Conservation (phyloP, 192 early-diverging fungal genomes). For the Globomyces pollinis-pini region DNA sequence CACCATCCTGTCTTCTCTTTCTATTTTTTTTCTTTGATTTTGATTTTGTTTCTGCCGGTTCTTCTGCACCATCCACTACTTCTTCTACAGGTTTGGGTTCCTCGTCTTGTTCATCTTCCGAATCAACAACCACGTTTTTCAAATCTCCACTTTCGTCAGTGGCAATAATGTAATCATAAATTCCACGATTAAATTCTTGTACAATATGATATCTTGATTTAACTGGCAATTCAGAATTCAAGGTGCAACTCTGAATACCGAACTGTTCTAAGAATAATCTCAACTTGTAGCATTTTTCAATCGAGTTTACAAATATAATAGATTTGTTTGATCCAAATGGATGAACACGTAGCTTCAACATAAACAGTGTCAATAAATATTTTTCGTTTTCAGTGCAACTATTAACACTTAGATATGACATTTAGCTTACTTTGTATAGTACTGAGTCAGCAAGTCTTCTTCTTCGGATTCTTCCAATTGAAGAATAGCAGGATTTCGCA, state of each 20-base stretch:
- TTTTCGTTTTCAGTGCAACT: constrained; percentile 74
- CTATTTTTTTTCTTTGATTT: constrained; percentile 23
- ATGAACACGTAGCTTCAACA: constrained; percentile 73
- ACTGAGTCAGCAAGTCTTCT: constrained; percentile 62
- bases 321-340: constrained; percentile 82
- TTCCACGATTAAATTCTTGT: constrained; percentile 92
- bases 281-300: constrained; percentile 83
- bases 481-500: constrained; percentile 80
- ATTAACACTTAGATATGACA: constrained; percentile 13
- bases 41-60: constrained; percentile 20
- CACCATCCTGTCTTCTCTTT: constrained; percentile 56
- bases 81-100: constrained; percentile 27
- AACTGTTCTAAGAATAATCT: constrained; percentile 97
- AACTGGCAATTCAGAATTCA: constrained; percentile 92
- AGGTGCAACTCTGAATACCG: constrained; percentile 77
- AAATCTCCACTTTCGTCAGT: constrained; percentile 70
- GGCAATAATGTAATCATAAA: constrained; percentile 92
- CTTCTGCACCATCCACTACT: constrained; percentile 15
- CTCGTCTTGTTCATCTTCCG: constrained; percentile 49
- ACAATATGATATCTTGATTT: constrained; percentile 87
- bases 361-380: constrained; percentile 78
- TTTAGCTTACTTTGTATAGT: constrained; percentile 49
- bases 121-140: constrained; percentile 26
- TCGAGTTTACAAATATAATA: constrained; percentile 93
- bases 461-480: constrained; percentile 65